phyloP scores from a whole-genome alignment of 495 filamentous ascomycete genomes.

The Trichoderma asperelloides region DNA sequence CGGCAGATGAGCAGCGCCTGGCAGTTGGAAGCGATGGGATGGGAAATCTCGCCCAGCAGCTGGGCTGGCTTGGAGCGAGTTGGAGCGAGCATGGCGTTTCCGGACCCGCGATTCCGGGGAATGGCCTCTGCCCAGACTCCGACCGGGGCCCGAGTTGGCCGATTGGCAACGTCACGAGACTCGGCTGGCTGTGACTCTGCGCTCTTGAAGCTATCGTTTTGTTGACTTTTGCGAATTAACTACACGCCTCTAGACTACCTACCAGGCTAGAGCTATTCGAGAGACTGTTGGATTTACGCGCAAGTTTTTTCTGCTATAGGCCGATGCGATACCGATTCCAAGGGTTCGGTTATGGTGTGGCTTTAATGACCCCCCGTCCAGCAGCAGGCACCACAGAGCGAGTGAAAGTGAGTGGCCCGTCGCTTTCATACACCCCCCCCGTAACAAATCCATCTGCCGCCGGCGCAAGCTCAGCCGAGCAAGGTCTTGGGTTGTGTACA shows the following conservation, averaged over 20 bases:
- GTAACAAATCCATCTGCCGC: background rate
- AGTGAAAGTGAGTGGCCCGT: no score
- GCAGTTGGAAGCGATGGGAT: background rate
- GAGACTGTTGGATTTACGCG: no score
- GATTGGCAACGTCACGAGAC: background rate
- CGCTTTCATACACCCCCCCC: no score
- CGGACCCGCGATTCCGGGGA: constrained; percentile 1
- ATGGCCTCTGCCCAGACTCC: background rate
- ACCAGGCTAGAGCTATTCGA: no score
- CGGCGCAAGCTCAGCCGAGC: background rate
- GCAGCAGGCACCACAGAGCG: background rate
- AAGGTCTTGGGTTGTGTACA: background rate
- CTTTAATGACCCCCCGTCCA: background rate
- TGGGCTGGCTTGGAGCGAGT: background rate
- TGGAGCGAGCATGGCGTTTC: background rate
- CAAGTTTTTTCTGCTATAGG: no score
- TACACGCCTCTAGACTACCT: background rate
- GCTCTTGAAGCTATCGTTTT: no score
- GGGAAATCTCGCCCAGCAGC: no score
- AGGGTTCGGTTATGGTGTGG: background rate
- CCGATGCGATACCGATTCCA: background rate
- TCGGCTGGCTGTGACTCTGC: background rate
- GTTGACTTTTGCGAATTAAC: no score
- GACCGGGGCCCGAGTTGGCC: background rate
- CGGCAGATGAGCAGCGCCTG: no score